Evolutionary conservation across 305 asterid species (phyloP), one percentile per base, ranked within the genome.

Genomic region (Solanum aculeatissimum): DNA sequence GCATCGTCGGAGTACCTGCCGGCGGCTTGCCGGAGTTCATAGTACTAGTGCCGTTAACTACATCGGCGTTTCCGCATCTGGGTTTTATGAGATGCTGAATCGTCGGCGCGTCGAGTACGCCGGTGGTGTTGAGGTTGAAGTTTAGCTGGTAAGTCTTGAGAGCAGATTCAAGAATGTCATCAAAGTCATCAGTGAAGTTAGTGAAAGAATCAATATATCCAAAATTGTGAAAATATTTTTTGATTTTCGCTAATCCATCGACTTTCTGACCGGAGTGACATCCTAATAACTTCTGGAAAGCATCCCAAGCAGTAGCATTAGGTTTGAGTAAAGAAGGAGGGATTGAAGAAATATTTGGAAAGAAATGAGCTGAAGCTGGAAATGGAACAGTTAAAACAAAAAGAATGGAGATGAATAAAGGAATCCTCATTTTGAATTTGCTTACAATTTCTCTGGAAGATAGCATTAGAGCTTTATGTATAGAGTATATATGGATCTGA

Each of bases 51-150:
- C 98, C 98, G 84, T 92, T 91, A 86, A 92, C 85, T 15, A 92
- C 43, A 49, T 95, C 99, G 0, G 97, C 81, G 68, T 92, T 92
- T 4, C 99, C 98, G 79, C 99, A 95, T 70, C 99, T 88, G 2
- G 99, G 99, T 13, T 23, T 87, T 19, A 90, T 88, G 43, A 95
- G 54, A 47, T 86, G 94, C 16, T 82, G 81, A 5, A 94, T 14
- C 0, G 98, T 95, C 0, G 85, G 62, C 5, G 80, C 90, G 70
- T 95, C 97, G 71, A 95, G 91, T 7, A 85, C 86, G 27, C 99
- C 97, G 82, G 95, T 94, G 53, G 89, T 58, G 16, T 91, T 89
- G 85, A 94, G 94, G 86, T 94, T 94, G 93, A 93, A 95, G 75
- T 95, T 95, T 54, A 66, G 84, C 88, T 95, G 99, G 92, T 95